Percentiles rank a stretch among this genome's conserved stretches.
phyloP scores from a whole-genome alignment of 371 early-diverging fungal species.

The Capillidium rhysosporum region DNA sequence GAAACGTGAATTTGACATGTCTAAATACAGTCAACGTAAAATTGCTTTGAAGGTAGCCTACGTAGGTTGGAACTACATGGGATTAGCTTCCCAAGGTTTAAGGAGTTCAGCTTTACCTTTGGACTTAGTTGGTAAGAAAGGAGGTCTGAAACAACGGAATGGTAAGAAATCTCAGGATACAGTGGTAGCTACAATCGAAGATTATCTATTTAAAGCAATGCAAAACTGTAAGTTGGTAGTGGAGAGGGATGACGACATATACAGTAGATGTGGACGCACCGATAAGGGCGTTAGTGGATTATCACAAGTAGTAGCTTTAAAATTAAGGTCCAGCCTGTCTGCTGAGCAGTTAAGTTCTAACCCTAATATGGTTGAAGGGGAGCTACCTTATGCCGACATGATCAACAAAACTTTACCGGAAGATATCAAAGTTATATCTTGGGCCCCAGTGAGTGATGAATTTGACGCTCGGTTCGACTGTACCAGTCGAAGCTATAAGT shows the following conservation, averaged over 20 bases:
- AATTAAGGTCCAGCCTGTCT: constrained; percentile 12
- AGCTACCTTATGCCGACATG: constrained; percentile 61
- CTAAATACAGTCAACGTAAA: constrained; percentile 45
- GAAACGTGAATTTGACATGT: constrained; percentile 42
- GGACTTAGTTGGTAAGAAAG: constrained; percentile 10
- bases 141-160: constrained; percentile 9
- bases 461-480: constrained; percentile 89
- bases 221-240: constrained; percentile 45
- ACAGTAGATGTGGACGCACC: constrained; percentile 79
- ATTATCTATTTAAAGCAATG: constrained; percentile 58
- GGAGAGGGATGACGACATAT: constrained; percentile 31
- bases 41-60: constrained; percentile 81
- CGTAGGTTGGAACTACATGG: constrained; percentile 80
- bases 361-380: constrained; percentile 13
- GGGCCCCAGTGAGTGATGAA: constrained; percentile 55
- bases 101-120: constrained; percentile 11
- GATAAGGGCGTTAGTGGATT: constrained; percentile 90
- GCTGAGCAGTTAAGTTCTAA: constrained; percentile 16
- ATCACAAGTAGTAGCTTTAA: constrained; percentile 70
- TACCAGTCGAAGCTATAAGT: constrained; percentile 68
- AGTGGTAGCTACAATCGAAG: constrained; percentile 56
- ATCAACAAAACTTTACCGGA: constrained; percentile 71
- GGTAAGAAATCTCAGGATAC: constrained; percentile 15
- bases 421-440: constrained; percentile 79
- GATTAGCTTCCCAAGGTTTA: constrained; percentile 52